Percentiles rank a stretch among this genome's conserved stretches.
Conservation (phyloP, 257 asterid genomes). For the Nicotiana paniculata region DNA sequence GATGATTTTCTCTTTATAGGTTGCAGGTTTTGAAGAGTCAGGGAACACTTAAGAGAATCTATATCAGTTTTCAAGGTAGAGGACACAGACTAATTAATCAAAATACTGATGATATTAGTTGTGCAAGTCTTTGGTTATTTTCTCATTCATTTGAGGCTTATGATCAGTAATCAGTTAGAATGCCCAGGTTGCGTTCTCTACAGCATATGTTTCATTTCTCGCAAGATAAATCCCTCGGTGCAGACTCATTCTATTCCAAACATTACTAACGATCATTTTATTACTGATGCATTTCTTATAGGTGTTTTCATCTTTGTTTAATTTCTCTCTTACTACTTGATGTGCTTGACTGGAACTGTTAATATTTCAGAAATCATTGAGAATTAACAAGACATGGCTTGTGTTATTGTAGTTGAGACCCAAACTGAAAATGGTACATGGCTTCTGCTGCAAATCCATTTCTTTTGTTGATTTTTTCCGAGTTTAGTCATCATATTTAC, state of each 20-base stretch:
- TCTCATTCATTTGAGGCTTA: not conserved
- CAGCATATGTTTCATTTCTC: not conserved
- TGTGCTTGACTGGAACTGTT: too few species aligned
- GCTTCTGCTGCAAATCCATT: too few species aligned
- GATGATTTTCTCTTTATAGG: not conserved
- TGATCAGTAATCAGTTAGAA: not conserved
- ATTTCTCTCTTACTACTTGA: not conserved
- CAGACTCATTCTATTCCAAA: constrained; percentile 2
- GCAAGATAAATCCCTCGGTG: not conserved
- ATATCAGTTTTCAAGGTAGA: not conserved
- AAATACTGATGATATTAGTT: not conserved
- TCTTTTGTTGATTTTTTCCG: too few species aligned
- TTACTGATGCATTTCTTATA: not conserved
- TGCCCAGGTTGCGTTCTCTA: not conserved
- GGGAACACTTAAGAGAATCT: not conserved
- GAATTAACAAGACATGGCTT: too few species aligned
- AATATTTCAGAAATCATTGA: too few species aligned
- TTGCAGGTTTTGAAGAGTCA: not conserved
- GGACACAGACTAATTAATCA: not conserved
- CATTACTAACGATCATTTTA: not conserved
- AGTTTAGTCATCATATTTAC: too few species aligned
- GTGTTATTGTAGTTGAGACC: too few species aligned
- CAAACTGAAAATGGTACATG: too few species aligned
- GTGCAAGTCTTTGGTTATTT: not conserved
- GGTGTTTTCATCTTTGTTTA: not conserved